Evolutionary conservation across 2,329 filamentous ascomycete genomes (phyloP), one percentile per base, ranked within the genome.

Genomic region (Capronia coronata): DNA sequence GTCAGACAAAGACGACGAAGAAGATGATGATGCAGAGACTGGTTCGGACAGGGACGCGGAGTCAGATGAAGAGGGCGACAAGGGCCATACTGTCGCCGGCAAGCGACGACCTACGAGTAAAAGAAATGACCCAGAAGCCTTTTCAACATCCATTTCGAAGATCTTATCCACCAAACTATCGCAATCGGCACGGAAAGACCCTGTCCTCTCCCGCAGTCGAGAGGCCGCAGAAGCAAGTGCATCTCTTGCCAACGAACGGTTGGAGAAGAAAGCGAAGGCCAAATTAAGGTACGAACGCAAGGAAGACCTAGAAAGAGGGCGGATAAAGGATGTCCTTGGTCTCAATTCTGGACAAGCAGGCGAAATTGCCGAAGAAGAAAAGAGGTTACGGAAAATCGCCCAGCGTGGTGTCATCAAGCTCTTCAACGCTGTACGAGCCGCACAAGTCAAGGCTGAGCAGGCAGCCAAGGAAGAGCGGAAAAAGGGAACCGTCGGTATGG

Each of bases 371-470:
- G 87, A 86, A 63, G 78, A 83, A 61, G 91, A 97, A 74, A 84
- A 83, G 71, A 75, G 80, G 56, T 67, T 97, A 63, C 81, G 86
- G 62, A 93, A 94, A 73, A 88, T 87, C 42, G 90, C 90, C 38
- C 88, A 96, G 69, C 79, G 88, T 47, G 91, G 91, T 79, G 93
- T 98, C 34, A 84, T 97, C 19, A 94, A 91, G 74, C 75, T 98
- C 51, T 98, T 98, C 71, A 96, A 97, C 67, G 93, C 93, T 0
- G 89, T 98, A 25, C 77, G 91, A 38, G 87, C 87, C 18, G 90
- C 93, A 11, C 93, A 98, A 70, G 86, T 96, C 49, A 87, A 90
- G 68, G 90, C 85, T 2, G 83, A 91, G 68, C 85, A 88, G 3
- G 83, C 86, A 13, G 66, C 63, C 64, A 80, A 75, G 66, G 79